Evolutionary conservation across 176 grass and related monocot species (phyloP), one percentile per base, ranked within the genome.

Genomic region (Aegilops tauschii): DNA sequence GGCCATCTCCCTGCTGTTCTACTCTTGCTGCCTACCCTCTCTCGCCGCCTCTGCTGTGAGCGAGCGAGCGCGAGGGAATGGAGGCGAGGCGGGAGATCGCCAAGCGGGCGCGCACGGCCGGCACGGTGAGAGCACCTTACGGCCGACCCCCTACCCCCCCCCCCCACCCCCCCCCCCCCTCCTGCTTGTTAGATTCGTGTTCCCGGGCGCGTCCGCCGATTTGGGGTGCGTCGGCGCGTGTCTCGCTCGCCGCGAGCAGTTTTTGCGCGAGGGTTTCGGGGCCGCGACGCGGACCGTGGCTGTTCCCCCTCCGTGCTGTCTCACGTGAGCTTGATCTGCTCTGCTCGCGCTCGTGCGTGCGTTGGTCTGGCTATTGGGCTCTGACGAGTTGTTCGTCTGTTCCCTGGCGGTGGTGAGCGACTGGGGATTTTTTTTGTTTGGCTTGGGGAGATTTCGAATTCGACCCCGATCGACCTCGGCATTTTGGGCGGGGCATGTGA

Each of bases 71-170:
- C 12, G 61, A 4, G 40, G 18, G n/a, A 9, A 62, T 71, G 75
- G 76, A 63, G 75, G 64, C 28, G 9, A 44, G 37, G 74, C 77
- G 28, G 81, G 74, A 84, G 58, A 66, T 27, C 82, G 40, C 14
- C 87, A 89, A 89, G 87, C 87, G 87, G 59, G 32, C 56, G 87
- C 87, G 87, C 77, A 3, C 82, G 68, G 65, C 89, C 84, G 65
- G 80, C 84, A 83, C 54, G 84, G 84, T 90, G 62, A 73, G 61
- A 58, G 34, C 12, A 29, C 73, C 42, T 56, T 16, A 27, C 37
- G 3, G 29, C 25, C 39, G 4, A 2, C 11, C 13, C 8, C 36
- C 9, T 21, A 4, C 10, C 20, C 11, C 20, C n/a, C n/a, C n/a
- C n/a, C n/a, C 4, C 6, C 5, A 7, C 47, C 2, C 12, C 1